Percentiles rank a stretch among this genome's conserved stretches.
These are phyloP conservation scores for Backusella sp. DNA, from an alignment of 192 early-diverging fungal species.

Conservation along the genomic window DNA sequence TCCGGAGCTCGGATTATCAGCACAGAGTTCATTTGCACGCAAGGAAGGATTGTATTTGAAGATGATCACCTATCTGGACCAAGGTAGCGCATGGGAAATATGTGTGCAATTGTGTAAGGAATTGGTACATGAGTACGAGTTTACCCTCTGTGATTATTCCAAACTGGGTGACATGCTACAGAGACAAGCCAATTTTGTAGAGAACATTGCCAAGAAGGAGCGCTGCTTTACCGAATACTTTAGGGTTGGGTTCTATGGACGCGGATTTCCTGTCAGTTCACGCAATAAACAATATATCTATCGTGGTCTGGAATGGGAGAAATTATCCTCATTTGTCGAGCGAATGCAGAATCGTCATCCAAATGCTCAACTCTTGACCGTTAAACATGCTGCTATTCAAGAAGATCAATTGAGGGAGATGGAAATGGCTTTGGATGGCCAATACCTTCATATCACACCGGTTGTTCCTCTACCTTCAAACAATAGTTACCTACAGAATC, in stretches of 20 bases:
- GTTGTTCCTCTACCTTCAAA: slow-evolving; percentile 47
- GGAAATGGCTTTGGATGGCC: slow-evolving; percentile 39
- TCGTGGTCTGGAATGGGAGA: slow-evolving; percentile 73
- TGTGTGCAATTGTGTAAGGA: slow-evolving; percentile 67
- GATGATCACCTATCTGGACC: slow-evolving; percentile 61
- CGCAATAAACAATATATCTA: slow-evolving; percentile 71
- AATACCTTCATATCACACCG: slow-evolving; percentile 66
- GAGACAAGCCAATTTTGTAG: slow-evolving; percentile 53
- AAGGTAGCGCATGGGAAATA: slow-evolving; percentile 69
- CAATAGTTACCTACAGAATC: slow-evolving; percentile 18
- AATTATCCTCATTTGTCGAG: slow-evolving; percentile 67
- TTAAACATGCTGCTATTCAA: slow-evolving; percentile 35
- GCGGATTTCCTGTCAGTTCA: slow-evolving; percentile 49
- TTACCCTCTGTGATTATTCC: slow-evolving; percentile 48
- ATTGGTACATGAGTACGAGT: slow-evolving; percentile 58
- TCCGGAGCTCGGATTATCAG: slow-evolving; percentile 50
- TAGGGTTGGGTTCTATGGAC: slow-evolving; percentile 73
- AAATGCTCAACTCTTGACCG: slow-evolving; percentile 48
- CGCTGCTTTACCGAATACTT: slow-evolving; percentile 62
- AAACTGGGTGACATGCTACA: slow-evolving; percentile 53
- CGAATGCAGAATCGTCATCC: slow-evolving; percentile 66
- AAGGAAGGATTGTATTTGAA: slow-evolving; percentile 63
- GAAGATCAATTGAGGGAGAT: slow-evolving; percentile 49
- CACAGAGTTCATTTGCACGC: slow-evolving; percentile 53
- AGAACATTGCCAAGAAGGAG: slow-evolving; percentile 49